Conservation (phyloP, 2,329 filamentous ascomycete species). For the Penicillium sp. region DNA sequence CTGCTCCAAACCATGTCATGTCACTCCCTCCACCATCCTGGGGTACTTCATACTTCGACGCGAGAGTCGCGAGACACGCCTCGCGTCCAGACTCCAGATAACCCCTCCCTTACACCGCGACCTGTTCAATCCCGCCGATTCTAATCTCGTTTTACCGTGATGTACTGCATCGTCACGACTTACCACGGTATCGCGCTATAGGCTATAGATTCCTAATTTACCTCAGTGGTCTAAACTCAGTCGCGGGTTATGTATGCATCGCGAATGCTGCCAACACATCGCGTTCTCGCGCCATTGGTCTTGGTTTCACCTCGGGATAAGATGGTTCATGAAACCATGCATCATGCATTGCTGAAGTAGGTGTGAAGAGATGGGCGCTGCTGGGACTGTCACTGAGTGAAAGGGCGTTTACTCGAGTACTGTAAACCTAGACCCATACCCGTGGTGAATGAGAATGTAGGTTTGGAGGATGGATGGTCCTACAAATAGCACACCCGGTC, state of each 20-base stretch:
- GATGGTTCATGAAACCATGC: conserved; percentile 10
- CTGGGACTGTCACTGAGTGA: no score
- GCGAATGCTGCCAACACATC: conserved; percentile 22
- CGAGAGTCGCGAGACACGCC: conserved; percentile 16
- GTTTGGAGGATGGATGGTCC: neutral
- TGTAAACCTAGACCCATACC: neutral
- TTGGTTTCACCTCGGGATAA: conserved; percentile 1
- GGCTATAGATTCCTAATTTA: neutral
- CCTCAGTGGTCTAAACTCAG: neutral
- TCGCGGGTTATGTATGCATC: neutral
- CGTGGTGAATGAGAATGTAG: neutral
- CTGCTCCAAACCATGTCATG: conserved; percentile 1
- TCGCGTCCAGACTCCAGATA: conserved; percentile 10
- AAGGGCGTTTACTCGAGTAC: neutral
- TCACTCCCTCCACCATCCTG: neutral
- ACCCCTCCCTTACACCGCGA: conserved; percentile 16
- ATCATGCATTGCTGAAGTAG: neutral
- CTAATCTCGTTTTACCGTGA: neutral
- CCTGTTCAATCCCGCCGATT: neutral
- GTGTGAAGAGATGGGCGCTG: neutral
- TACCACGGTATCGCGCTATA: neutral
- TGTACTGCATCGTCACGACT: neutral
- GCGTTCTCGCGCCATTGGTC: conserved; percentile 12
- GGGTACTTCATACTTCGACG: conserved; percentile 8
- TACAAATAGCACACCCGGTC: neutral